Base-by-base conservation (phyloP, 108 stramenopile genomes). In the Epipyxis sp. region DNA sequence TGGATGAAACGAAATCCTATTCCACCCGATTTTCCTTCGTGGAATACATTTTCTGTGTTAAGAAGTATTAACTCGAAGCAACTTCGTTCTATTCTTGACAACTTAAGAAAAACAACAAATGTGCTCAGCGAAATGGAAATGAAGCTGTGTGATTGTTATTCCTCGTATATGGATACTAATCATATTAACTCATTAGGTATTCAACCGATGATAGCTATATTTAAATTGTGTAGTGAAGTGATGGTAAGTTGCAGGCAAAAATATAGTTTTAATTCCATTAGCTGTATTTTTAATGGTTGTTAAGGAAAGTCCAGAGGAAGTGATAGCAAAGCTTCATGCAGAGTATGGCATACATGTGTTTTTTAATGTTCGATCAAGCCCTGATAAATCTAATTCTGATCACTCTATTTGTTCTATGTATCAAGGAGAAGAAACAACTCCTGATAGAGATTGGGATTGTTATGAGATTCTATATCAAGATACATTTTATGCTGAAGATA, bases 1-100 rank as follows among this genome's bases (percentile, higher is more conserved):
- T 92, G 92, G 92, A 84, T 90, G 61, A 76, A 86, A 34, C 81
- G 87, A 20, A 92, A 92, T 88, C 92, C 90, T 62, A 92, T 92
- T 45, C 92, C 92, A 37, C 27, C 81, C 16, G 90, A 81, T 32
- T 92, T 91, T 85, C 85, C 90, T 32, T 78, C 80, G 41, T 92
- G 92, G 92, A 90, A 91, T 81, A 83, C 90, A 0, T 92, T 92
- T 74, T 71, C 90, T 59, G 68, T 59, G 32, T 80, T 92, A 43
- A 82, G 89, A 1, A 81, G 86, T 32, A 78, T 87, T 71, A 88
- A 83, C 68, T 90, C 90, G 83, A 90, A 92, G 83, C 77, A 86
- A 69, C 83, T 87, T n/a, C 84, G 84, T 45, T 80, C 78, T 35
- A 80, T 92, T 69, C 57, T 92, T 37, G 42, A 61, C 0, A 74